Conservation (phyloP, 2,329 filamentous ascomycete species). For the Xylaria hypoxylon region DNA sequence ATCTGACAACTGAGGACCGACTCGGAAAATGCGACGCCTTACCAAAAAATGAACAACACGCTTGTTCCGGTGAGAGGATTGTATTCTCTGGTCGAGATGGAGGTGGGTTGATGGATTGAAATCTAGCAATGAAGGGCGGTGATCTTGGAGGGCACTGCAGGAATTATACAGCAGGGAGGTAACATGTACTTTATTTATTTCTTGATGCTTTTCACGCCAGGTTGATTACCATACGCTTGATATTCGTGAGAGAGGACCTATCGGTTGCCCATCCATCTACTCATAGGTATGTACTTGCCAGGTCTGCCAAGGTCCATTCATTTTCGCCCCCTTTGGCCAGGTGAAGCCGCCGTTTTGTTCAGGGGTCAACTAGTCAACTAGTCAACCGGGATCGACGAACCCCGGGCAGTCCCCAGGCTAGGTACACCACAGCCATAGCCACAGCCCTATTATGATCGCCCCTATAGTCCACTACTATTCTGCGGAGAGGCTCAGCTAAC, state of each 20-base stretch:
- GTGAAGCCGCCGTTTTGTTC: conserved; percentile 2
- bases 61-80: background rate
- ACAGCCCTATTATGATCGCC: conserved; percentile 3
- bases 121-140: background rate
- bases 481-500: conserved; percentile 1
- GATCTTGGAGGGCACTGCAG: background rate
- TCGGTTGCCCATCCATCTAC: background rate
- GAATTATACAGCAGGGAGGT: conserved; percentile 7
- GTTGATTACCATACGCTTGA: background rate
- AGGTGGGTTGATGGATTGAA: no score
- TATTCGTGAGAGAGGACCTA: background rate
- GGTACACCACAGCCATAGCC: no score
- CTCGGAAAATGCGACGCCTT: background rate
- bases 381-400: no score
- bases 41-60: conserved; percentile 14
- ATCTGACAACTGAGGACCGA: background rate
- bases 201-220: background rate
- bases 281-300: no score
- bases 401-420: no score
- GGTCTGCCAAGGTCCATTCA: conserved; percentile 1
- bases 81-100: background rate
- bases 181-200: background rate
- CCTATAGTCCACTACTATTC: background rate
- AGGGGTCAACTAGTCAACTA: background rate
- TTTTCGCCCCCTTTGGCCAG: background rate